Conservation (phyloP, 1,139 yeast species). For the Debaryomyces nepalensis region DNA sequence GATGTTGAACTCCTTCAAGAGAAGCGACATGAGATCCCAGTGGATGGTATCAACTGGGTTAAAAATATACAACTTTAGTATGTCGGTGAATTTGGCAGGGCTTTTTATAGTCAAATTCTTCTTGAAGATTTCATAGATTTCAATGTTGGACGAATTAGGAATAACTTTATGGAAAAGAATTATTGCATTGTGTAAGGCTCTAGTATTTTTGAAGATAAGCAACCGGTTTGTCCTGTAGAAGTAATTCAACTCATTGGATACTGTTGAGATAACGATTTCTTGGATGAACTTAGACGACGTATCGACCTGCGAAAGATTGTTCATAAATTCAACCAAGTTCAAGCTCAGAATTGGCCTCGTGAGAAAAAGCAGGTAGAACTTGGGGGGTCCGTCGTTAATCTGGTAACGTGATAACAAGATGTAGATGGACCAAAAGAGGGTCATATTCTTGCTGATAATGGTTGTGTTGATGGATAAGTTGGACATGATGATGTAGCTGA, state of each 20-base stretch:
- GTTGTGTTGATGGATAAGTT: conserved; percentile 26
- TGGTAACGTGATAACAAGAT: conserved; percentile 44
- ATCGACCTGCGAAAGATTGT: conserved; percentile 34
- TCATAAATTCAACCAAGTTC: conserved; percentile 26
- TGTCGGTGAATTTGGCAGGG: conserved; percentile 50
- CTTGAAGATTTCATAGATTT: conserved; percentile 43
- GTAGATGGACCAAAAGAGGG: conserved; percentile 51
- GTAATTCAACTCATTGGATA: conserved; percentile 49
- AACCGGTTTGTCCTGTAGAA: conserved; percentile 34
- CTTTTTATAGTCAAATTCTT: conserved; percentile 48
- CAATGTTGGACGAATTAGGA: conserved; percentile 23
- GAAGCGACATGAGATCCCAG: conserved; percentile 45
- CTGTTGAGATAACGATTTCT: conserved; percentile 41
- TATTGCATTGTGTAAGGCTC: conserved; percentile 51
- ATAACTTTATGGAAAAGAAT: conserved; percentile 51
- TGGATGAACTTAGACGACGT: conserved; percentile 32
- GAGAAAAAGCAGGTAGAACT: conserved; percentile 40
- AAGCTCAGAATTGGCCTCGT: conserved; percentile 28
- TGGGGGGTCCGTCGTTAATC: conserved; percentile 42
- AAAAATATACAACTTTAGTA: conserved; percentile 46
- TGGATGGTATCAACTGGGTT: conserved; percentile 41
- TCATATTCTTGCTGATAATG: conserved; percentile 28
- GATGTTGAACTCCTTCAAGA: conserved; percentile 45
- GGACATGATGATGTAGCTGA: conserved; percentile 38
- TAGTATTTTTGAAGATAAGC: conserved; percentile 41